Conservation (phyloP, 257 asterid species). For the Vinca minor region DNA sequence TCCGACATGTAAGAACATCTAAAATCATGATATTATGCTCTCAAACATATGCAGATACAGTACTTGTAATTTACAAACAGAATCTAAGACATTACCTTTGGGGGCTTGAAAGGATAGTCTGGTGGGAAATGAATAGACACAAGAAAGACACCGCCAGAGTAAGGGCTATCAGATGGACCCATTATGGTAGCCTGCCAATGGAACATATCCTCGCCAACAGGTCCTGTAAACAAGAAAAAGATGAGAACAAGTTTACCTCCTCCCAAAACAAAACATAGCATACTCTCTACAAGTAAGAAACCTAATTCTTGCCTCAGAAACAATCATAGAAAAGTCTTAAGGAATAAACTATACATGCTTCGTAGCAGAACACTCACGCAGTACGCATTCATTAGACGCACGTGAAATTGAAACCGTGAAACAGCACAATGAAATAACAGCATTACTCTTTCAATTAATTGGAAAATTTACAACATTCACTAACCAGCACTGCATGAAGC, state of each 20-base stretch:
- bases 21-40: background rate
- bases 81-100: slow-evolving; percentile 39
- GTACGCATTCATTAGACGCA: background rate
- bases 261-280: background rate
- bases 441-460: background rate
- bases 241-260: background rate
- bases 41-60: background rate
- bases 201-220: slow-evolving; percentile 71
- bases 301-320: background rate
- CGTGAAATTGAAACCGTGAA: background rate
- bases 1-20: background rate
- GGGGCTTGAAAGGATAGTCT: slow-evolving; percentile 81
- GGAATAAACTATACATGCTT: background rate
- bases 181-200: slow-evolving; percentile 80
- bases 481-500: slow-evolving; percentile 34
- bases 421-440: background rate
- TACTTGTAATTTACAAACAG: background rate
- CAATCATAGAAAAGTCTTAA: background rate
- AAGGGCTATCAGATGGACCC: slow-evolving; percentile 82
- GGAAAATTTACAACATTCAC: background rate
- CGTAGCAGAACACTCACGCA: background rate
- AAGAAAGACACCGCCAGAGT: slow-evolving; percentile 61
- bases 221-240: slow-evolving; percentile 35
- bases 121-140: slow-evolving; percentile 69
- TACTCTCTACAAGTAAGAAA: too few relatives aligned